Percentiles rank a stretch among this genome's conserved stretches.
Conservation (phyloP, 2,329 filamentous ascomycete species). For the Biscogniauxia mediterranea region DNA sequence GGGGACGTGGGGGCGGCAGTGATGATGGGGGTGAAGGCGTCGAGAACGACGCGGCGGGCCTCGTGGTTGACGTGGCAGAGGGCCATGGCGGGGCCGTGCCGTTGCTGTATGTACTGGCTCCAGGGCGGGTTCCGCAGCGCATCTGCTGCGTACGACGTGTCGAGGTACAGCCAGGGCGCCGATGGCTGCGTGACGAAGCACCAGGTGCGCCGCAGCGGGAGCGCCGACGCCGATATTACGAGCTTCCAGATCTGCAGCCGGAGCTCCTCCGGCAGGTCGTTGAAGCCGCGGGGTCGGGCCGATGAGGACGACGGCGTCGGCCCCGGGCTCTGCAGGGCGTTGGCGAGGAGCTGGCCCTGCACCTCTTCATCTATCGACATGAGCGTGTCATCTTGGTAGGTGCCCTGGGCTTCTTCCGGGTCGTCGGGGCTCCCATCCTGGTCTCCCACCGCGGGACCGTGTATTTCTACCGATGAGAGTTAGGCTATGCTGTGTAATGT, state of each 20-base stretch:
- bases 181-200: slow-evolving; percentile 9
- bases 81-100: slow-evolving; percentile 14
- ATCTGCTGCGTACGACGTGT: slow-evolving; percentile 13
- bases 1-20: not conserved
- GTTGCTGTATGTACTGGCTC: slow-evolving; percentile 14
- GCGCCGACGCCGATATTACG: slow-evolving; percentile 10
- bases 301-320: not conserved
- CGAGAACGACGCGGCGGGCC: slow-evolving; percentile 17
- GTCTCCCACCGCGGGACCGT: not conserved
- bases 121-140: slow-evolving; percentile 18
- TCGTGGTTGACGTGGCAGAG: slow-evolving; percentile 20
- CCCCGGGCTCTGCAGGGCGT: not conserved
- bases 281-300: slow-evolving; percentile 7
- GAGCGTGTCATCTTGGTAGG: slow-evolving; percentile 7
- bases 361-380: not conserved
- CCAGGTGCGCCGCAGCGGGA: slow-evolving; percentile 15
- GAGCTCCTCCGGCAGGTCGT: slow-evolving; percentile 13
- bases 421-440: slow-evolving; percentile 6
- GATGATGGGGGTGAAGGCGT: slow-evolving; percentile 18
- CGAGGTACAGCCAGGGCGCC: slow-evolving; percentile 17
- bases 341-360: not conserved
- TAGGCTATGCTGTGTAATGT: not conserved
- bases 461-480: not conserved
- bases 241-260: slow-evolving; percentile 23
- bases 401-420: slow-evolving; percentile 9